phyloP scores from a whole-genome alignment of 768 basidiomycete genomes.

The Pleurotus tuoliensis region DNA sequence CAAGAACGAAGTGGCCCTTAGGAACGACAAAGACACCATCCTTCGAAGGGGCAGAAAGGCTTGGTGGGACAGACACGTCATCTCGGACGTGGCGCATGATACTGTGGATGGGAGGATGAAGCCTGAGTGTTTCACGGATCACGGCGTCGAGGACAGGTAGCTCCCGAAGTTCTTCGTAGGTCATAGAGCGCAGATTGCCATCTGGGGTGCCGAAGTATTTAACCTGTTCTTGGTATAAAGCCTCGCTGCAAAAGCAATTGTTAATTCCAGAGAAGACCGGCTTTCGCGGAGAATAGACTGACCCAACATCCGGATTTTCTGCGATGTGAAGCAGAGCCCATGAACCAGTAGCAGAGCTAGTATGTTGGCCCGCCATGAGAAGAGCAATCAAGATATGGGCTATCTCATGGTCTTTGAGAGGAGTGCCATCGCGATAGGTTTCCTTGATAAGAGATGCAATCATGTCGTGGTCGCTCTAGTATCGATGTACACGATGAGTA shows the following conservation, averaged over 20 bases:
- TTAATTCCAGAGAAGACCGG: neutral
- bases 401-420: slow-evolving; percentile 83
- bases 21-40: slow-evolving; percentile 81
- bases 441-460: slow-evolving; percentile 83
- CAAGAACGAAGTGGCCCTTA: slow-evolving; percentile 84
- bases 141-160: slow-evolving; percentile 83
- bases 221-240: slow-evolving; percentile 87
- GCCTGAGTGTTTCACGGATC: slow-evolving; percentile 89
- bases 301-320: slow-evolving; percentile 69
- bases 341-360: slow-evolving; percentile 86
- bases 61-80: slow-evolving; percentile 77
- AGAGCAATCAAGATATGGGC: slow-evolving; percentile 99
- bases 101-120: slow-evolving; percentile 95
- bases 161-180: slow-evolving; percentile 80
- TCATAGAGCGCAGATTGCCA: slow-evolving; percentile 74
- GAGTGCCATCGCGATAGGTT: slow-evolving; percentile 75
- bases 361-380: slow-evolving; percentile 99
- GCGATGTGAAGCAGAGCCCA: slow-evolving; percentile 92
- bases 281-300: slow-evolving; percentile 25
- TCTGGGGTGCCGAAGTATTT: slow-evolving; percentile 74
- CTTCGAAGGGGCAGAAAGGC: slow-evolving; percentile 75
- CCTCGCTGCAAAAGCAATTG: slow-evolving; percentile 47
- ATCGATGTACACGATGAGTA: slow-evolving; percentile 5
- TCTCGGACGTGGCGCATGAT: slow-evolving; percentile 90
- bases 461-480: slow-evolving; percentile 80